A percentile compares a stretch with the other conserved stretches of the same genome.
phyloP scores from a whole-genome alignment of 2,329 filamentous ascomycete genomes.

The Coniochaeta hoffmannii region DNA sequence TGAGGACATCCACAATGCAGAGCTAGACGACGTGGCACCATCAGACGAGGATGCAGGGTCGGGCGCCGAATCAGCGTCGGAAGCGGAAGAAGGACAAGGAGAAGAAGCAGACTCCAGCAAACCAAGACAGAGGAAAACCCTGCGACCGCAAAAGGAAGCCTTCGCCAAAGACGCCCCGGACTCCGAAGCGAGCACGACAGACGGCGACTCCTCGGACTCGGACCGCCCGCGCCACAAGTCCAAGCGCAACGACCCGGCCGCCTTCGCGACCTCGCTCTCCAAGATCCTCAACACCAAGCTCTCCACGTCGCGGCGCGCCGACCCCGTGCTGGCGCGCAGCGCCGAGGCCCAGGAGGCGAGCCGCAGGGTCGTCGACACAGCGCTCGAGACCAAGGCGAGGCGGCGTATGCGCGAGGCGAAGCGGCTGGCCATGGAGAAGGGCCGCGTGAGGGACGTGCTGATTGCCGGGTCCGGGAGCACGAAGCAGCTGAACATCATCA shows the following conservation, averaged over 20 bases:
- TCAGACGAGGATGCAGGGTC: slow-evolving; percentile 11
- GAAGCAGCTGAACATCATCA: slow-evolving; percentile 40
- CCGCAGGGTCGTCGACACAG: slow-evolving; percentile 64
- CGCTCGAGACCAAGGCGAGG: slow-evolving; percentile 74
- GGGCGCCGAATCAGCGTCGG: slow-evolving; percentile 26
- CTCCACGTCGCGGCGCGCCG: slow-evolving; percentile 69
- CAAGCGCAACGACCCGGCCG: slow-evolving; percentile 86
- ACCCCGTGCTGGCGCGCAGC: slow-evolving; percentile 87
- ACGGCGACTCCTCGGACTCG: slow-evolving; percentile 31
- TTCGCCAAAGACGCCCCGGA: slow-evolving; percentile 22
- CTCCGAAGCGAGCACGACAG: slow-evolving; percentile 24
- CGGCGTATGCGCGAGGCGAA: slow-evolving; percentile 75
- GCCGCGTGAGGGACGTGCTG: slow-evolving; percentile 80
- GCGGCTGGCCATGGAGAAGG: slow-evolving; percentile 73
- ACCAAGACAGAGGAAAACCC: slow-evolving; percentile 20
- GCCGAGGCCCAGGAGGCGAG: slow-evolving; percentile 65
- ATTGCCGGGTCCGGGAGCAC: slow-evolving; percentile 35
- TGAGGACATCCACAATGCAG: slow-evolving; percentile 48
- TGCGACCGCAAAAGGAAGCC: slow-evolving; percentile 15
- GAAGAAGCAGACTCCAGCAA: slow-evolving; percentile 15
- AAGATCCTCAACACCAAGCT: slow-evolving; percentile 91
- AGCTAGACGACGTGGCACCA: slow-evolving; percentile 39
- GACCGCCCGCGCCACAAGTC: slow-evolving; percentile 37
- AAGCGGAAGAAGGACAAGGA: slow-evolving; percentile 20
- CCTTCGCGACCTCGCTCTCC: slow-evolving; percentile 87